phyloP scores from a whole-genome alignment of 148 eudicot species.

The Arctostaphylos glauca region DNA sequence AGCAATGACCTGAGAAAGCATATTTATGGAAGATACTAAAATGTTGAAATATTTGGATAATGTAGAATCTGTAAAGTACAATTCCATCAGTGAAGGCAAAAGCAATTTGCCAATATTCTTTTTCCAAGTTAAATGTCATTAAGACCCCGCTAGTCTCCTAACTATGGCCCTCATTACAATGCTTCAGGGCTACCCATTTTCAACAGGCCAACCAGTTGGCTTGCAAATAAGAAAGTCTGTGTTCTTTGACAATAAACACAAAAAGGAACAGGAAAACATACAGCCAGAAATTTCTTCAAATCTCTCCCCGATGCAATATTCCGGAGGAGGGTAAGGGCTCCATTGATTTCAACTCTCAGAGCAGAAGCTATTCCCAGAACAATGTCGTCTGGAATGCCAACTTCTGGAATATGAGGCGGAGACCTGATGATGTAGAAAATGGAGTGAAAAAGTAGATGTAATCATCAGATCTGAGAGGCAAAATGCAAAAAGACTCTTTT shows the following conservation, averaged over 20 bases:
- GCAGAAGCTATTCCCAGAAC: conserved; percentile 37
- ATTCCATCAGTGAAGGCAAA: background rate
- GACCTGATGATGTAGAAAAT: conserved; percentile 26
- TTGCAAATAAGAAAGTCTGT: background rate
- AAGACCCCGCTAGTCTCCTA: background rate
- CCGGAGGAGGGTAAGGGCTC: conserved; percentile 40
- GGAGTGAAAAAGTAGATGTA: background rate
- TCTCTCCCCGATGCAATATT: conserved; percentile 57
- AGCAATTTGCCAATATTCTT: background rate
- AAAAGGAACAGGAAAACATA: conserved; percentile 25
- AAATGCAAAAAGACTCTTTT: background rate
- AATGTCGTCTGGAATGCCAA: conserved; percentile 47
- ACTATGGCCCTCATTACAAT: too few relatives aligned
- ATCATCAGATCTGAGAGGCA: background rate
- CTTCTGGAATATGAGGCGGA: conserved; percentile 53
- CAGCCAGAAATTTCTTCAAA: conserved; percentile 57
- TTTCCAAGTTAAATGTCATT: background rate
- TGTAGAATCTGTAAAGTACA: background rate
- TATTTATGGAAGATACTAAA: too few relatives aligned
- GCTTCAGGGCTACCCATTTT: too few relatives aligned
- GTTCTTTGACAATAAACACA: background rate
- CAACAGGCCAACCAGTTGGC: background rate
- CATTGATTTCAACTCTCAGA: conserved; percentile 43
- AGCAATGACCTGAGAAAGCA: conserved; percentile 25
- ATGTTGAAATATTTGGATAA: background rate